Base-by-base conservation (phyloP, 1,284 basidiomycete genomes). In the Afroboletus lepidellus region DNA sequence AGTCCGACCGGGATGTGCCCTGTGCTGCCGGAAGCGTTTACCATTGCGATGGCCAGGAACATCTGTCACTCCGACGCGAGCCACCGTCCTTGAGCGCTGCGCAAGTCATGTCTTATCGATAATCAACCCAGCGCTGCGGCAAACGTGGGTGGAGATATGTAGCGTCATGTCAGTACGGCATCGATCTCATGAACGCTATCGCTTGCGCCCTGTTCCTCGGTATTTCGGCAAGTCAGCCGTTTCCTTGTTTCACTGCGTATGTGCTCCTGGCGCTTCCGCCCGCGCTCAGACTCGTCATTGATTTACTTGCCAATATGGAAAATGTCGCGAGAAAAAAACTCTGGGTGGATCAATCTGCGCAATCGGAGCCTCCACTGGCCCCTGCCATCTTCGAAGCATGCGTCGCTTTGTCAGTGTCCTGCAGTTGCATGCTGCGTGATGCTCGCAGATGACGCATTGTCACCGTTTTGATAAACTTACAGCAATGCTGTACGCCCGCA, bases 101-200 rank as follows among this genome's bases (percentile, higher is more conserved):
- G n/a, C n/a, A n/a, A n/a, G n/a, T n/a, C n/a, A n/a, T n/a, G n/a
- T n/a, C n/a, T n/a, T n/a, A 38, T 55, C 41, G 39, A 41, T 32
- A 23, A 37, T 46, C 36, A 27, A 30, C n/a, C 21, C 32, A 30
- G 33, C 29, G 36, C 37, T 29, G 21, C 60, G 41, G 25, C 48
- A 60, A 61, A 62, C 49, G 60, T 62, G 57, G 60, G 60, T 61
- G 21, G 44, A 47, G 33, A 41, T 41, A 37, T 32, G n/a, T 34
- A 34, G n/a, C 34, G 18, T 36, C 34, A 18, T 47, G 43, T 41
- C 45, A 21, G 38, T 38, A 29, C 39, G 43, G 39, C 46, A 58
- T 38, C 43, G 33, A 41, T 42, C 46, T 41, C 59, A 46, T 48
- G 24, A 41, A 61, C 29, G 33, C 30, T 45, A 47, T 57, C 53